These are phyloP conservation scores for Rubia tinctorum DNA, from an alignment of 305 asterid genomes.

Conservation along the genomic window DNA sequence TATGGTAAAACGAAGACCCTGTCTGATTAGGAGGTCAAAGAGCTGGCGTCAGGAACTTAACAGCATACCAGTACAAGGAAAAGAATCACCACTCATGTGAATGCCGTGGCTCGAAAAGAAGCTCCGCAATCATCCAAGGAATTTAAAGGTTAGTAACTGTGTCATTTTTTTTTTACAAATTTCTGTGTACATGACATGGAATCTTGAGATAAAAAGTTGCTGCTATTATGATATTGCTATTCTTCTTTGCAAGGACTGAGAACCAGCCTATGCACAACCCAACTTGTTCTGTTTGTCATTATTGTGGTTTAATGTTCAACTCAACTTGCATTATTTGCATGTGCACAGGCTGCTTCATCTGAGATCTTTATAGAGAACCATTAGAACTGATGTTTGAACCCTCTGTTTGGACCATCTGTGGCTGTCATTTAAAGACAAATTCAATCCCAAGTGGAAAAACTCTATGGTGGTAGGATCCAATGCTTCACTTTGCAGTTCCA, in stretches of 20 bases:
- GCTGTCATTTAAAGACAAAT: neutral
- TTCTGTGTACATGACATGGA: neutral
- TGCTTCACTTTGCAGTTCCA: slow-evolving; percentile 4
- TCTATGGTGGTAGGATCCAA: neutral
- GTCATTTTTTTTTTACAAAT: neutral
- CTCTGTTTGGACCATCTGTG: neutral
- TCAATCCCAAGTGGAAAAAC: neutral
- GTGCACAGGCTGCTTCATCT: no score
- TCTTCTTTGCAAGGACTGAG: neutral
- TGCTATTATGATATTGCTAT: neutral
- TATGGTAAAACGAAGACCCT: slow-evolving; percentile 16
- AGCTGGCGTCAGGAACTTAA: no score
- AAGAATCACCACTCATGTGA: slow-evolving; percentile 2
- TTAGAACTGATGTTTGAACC: slow-evolving; percentile 33
- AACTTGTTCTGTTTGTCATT: no score
- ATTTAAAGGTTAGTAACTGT: slow-evolving; percentile 13
- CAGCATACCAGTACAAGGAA: neutral
- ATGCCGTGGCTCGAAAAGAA: neutral
- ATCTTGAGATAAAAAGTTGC: neutral
- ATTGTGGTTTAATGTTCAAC: no score
- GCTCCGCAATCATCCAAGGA: neutral
- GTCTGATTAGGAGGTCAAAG: slow-evolving; percentile 14
- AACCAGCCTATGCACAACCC: no score
- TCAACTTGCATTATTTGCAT: no score
- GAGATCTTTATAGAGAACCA: neutral